Evolutionary conservation across 768 basidiomycete species (phyloP).

Genomic region (Coprinellus aureogranulatus): DNA sequence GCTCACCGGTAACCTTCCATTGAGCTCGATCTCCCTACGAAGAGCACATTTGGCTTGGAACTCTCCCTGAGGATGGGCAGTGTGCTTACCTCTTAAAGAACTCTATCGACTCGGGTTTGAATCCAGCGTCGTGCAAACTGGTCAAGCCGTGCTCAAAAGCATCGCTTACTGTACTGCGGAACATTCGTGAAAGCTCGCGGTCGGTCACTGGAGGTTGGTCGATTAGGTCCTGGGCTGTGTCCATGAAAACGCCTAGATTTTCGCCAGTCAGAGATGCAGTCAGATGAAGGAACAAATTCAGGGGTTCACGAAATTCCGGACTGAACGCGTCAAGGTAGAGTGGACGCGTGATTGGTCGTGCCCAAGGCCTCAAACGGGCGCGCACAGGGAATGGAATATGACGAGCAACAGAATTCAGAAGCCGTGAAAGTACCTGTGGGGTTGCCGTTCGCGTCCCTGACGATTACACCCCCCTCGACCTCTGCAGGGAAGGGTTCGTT

Average conservation of each 20-base stretch:
- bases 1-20: slow-evolving; percentile 4
- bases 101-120: slow-evolving; percentile 60
- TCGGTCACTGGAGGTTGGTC: slow-evolving; percentile 62
- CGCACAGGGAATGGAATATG: no score
- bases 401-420: no score
- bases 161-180: slow-evolving; percentile 60
- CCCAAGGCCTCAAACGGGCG: no score
- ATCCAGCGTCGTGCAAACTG: slow-evolving; percentile 82
- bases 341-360: no score
- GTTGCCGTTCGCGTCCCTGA: slow-evolving; percentile 60
- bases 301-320: no score
- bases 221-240: slow-evolving; percentile 81
- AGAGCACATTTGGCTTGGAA: not conserved
- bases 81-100: slow-evolving; percentile 66
- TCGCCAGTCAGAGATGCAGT: no score
- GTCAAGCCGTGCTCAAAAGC: slow-evolving; percentile 74
- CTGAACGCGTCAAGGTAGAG: no score
- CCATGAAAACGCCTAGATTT: slow-evolving; percentile 76
- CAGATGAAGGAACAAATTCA: no score
- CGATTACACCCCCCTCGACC: slow-evolving; percentile 81
- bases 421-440: slow-evolving; percentile 85
- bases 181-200: slow-evolving; percentile 56
- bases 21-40: not conserved
- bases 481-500: slow-evolving; percentile 63
- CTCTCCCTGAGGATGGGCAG: not conserved